phyloP scores from a whole-genome alignment of 331 rosid genomes.

The Rosa hybrid region DNA sequence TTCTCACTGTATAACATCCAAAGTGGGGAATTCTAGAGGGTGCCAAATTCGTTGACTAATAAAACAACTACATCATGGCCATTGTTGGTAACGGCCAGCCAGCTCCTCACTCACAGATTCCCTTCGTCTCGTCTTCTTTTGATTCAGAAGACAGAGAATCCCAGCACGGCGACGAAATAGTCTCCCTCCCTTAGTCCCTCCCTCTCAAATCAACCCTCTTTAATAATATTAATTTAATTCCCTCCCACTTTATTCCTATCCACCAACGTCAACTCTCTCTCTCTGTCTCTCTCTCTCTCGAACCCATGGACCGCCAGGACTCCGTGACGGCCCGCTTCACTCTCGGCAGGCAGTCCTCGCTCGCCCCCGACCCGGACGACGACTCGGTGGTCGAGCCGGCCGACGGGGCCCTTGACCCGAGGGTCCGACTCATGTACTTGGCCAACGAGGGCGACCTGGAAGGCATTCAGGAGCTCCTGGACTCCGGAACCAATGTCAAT shows the following conservation, averaged over 20 bases:
- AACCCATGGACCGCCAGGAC: conserved; percentile 29
- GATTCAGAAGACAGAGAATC: too few relatives aligned
- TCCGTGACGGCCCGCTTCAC: conserved; percentile 43
- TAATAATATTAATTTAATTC: too few relatives aligned
- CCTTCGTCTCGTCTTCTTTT: background rate
- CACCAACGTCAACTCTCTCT: background rate
- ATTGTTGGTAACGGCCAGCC: too few relatives aligned
- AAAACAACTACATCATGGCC: too few relatives aligned
- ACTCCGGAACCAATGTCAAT: conserved; percentile 65
- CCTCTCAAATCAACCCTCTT: background rate
- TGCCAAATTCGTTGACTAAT: too few relatives aligned
- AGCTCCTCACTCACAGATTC: too few relatives aligned
- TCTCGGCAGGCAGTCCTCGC: conserved; percentile 70
- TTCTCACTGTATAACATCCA: too few relatives aligned
- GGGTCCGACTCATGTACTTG: conserved; percentile 69
- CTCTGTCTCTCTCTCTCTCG: background rate
- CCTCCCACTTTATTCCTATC: background rate
- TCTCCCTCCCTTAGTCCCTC: too few relatives aligned
- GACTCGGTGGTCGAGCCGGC: background rate
- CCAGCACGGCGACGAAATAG: background rate
- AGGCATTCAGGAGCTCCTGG: conserved; percentile 67
- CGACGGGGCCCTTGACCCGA: conserved; percentile 42
- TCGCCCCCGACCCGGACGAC: conserved; percentile 61
- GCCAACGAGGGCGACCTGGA: conserved; percentile 83
- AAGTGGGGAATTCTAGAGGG: too few relatives aligned